These are phyloP conservation scores for Daldinia concentrica DNA, from an alignment of 495 filamentous ascomycete species.

Conservation along the genomic window DNA sequence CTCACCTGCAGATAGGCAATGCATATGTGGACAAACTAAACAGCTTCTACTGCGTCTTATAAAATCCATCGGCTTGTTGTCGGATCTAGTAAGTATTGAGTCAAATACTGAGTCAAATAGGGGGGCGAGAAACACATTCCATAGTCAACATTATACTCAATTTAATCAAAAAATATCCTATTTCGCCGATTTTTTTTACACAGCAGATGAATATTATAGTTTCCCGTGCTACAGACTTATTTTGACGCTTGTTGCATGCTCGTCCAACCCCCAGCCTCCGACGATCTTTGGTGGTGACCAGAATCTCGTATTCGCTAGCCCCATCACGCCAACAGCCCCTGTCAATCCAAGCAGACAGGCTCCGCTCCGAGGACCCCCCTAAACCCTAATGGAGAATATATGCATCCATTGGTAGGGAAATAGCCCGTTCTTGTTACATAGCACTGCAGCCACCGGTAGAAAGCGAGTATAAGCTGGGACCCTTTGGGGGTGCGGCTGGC, in stretches of 20 bases:
- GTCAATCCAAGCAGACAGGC: constrained; percentile 38
- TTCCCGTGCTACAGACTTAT: background rate
- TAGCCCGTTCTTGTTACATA: constrained; percentile 14
- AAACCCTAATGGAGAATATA: constrained; percentile 28
- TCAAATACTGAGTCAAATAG: constrained; percentile 10
- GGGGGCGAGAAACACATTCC: constrained; percentile 1
- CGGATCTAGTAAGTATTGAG: background rate
- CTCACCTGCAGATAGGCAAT: constrained; percentile 12
- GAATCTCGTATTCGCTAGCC: constrained; percentile 47
- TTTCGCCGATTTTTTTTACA: background rate
- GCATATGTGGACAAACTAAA: background rate
- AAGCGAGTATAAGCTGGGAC: constrained; percentile 19
- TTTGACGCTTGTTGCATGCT: constrained; percentile 30
- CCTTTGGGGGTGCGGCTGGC: constrained; percentile 8
- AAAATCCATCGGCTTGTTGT: background rate
- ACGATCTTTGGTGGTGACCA: constrained; percentile 44
- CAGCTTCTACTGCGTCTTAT: background rate
- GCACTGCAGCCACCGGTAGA: constrained; percentile 18
- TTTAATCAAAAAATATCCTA: background rate
- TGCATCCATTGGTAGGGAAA: constrained; percentile 31
- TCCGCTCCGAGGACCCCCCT: constrained; percentile 35
- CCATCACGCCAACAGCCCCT: constrained; percentile 44
- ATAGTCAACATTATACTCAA: constrained; percentile 11
- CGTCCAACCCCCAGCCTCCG: constrained; percentile 32
- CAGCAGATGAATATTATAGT: background rate